A percentile compares a stretch with the other conserved stretches of the same genome.
Conservation (phyloP, 306 rosid species). For the Dalbergia cultrata region DNA sequence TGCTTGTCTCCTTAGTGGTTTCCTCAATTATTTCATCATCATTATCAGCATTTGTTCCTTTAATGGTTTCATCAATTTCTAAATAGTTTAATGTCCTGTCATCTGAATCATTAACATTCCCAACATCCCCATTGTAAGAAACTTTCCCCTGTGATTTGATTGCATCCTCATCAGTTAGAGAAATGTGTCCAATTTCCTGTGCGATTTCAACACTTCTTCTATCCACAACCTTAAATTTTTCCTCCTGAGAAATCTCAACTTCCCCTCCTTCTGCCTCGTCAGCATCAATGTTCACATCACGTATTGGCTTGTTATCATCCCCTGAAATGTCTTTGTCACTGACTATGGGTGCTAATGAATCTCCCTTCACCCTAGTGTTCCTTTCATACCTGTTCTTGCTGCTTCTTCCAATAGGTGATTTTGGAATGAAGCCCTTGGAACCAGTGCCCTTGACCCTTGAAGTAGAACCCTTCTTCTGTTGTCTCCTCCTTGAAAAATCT, state of each 20-base stretch:
- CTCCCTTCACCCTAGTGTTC: constrained; percentile 56
- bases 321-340: constrained; percentile 48
- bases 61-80: constrained; percentile 25
- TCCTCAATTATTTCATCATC: constrained; percentile 47
- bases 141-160: constrained; percentile 37
- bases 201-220: not conserved
- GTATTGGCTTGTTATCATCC: constrained; percentile 37
- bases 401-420: constrained; percentile 55
- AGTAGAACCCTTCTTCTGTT: constrained; percentile 58
- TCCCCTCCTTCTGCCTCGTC: constrained; percentile 37
- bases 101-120: constrained; percentile 44
- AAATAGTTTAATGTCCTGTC: constrained; percentile 12
- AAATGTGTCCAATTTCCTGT: constrained; percentile 50
- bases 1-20: constrained; percentile 39
- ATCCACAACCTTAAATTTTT: constrained; percentile 51
- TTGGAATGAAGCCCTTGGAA: constrained; percentile 69
- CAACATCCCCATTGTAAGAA: constrained; percentile 45
- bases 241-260: constrained; percentile 51
- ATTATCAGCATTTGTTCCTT: constrained; percentile 40
- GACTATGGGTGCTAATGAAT: constrained; percentile 56
- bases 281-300: constrained; percentile 36
- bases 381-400: constrained; percentile 55
- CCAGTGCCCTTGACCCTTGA: constrained; percentile 61
- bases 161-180: constrained; percentile 51
- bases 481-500: constrained; percentile 80